A percentile compares a stretch with the other conserved stretches of the same genome.
These are phyloP conservation scores for Hordeum pubiflorum DNA, from an alignment of 202 grass and related monocot species.

Conservation along the genomic window DNA sequence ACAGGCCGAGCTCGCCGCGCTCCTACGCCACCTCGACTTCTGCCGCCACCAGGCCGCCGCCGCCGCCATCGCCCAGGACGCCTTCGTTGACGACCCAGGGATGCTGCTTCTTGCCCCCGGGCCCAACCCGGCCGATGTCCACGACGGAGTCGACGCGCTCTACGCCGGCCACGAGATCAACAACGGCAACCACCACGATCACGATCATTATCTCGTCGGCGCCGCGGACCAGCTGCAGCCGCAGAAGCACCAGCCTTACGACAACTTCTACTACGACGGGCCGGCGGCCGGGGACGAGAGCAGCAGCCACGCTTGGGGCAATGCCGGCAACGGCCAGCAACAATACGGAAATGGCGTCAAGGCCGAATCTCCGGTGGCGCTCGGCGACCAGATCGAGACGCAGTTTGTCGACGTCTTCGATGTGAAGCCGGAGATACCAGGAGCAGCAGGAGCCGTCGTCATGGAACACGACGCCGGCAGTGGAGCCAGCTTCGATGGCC, in stretches of 20 bases:
- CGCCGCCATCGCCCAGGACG: neutral
- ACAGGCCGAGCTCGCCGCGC: neutral
- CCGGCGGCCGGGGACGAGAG: neutral
- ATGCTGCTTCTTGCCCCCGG: neutral
- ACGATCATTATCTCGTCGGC: neutral
- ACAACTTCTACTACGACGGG: slow-evolving; percentile 29
- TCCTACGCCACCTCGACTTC: neutral
- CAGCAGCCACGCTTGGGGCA: neutral
- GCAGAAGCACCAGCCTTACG: neutral
- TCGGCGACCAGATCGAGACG: slow-evolving; percentile 17
- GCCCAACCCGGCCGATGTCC: neutral
- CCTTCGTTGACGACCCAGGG: neutral
- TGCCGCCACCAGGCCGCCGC: slow-evolving; percentile 9
- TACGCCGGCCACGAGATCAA: slow-evolving; percentile 11
- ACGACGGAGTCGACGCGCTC: neutral
- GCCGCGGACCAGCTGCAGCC: neutral
- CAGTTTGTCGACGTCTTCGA: slow-evolving; percentile 15
- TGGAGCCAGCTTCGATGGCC: neutral
- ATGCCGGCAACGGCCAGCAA: neutral
- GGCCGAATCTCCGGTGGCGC: neutral
- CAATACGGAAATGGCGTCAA: neutral
- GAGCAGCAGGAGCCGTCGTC: neutral
- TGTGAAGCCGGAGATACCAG: slow-evolving; percentile 5
- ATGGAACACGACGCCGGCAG: neutral
- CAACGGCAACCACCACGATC: neutral